A percentile compares a stretch with the other conserved stretches of the same genome.
phyloP scores from a whole-genome alignment of 345 rosid genomes.

The Rhizophora mangle region DNA sequence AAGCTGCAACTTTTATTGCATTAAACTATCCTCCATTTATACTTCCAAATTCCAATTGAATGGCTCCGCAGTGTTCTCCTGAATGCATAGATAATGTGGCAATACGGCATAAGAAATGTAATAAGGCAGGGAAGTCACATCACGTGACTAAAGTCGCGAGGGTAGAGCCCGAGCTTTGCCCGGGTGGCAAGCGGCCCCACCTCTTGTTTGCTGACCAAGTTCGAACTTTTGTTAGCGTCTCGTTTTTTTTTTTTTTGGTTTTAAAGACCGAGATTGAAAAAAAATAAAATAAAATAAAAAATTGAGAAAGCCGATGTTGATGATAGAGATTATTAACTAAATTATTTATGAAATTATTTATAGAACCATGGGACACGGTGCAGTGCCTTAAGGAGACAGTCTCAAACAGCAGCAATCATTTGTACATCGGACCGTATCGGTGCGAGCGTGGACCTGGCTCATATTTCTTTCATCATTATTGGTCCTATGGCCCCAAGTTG shows the following conservation, averaged over 20 bases:
- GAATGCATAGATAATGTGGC: not conserved
- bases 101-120: not conserved
- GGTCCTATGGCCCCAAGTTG: not conserved
- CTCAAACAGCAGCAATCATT: constrained; percentile 45
- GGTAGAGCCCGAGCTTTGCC: not conserved
- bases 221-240: no score
- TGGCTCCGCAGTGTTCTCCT: no score
- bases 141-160: constrained; percentile 34
- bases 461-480: not conserved
- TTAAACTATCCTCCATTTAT: not conserved
- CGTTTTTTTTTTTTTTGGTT: no score
- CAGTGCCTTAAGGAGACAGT: constrained; percentile 37
- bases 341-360: no score
- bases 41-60: not conserved
- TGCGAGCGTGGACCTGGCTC: no score
- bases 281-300: no score
- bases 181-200: no score
- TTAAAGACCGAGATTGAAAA: no score
- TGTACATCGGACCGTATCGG: constrained; percentile 29
- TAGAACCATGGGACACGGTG: constrained; percentile 14
- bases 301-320: no score
- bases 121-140: not conserved
- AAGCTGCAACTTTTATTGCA: not conserved
- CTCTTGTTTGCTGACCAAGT: no score
- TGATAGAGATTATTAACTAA: no score